These are phyloP conservation scores for Diaporthe amygdali DNA, from an alignment of 2,329 filamentous ascomycete species.

Conservation along the genomic window DNA sequence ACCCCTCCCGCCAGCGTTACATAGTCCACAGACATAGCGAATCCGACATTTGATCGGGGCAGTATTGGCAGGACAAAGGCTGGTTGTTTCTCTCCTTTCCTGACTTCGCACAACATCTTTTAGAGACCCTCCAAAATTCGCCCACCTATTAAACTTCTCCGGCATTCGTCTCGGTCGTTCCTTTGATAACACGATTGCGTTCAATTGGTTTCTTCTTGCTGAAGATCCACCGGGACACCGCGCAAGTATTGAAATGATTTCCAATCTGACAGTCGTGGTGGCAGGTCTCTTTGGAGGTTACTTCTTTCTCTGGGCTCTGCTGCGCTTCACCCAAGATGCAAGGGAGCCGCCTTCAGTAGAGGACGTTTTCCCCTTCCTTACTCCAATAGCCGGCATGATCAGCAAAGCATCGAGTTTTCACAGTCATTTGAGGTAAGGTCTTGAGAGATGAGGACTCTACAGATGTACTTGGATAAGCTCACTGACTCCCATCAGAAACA, in stretches of 20 bases:
- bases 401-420: not conserved
- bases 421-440: not conserved
- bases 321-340: slow-evolving; percentile 3
- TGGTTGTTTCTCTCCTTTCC: not conserved
- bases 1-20: no score
- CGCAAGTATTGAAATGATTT: not conserved
- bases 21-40: not conserved
- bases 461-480: not conserved
- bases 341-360: not conserved
- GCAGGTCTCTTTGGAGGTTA: not conserved
- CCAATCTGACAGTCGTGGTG: not conserved
- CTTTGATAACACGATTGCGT: not conserved
- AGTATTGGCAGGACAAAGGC: not conserved
- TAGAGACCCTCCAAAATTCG: not conserved
- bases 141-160: not conserved
- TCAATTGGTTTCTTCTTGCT: no score
- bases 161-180: not conserved
- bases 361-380: not conserved
- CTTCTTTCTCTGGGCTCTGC: not conserved
- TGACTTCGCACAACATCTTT: no score
- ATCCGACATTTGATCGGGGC: not conserved
- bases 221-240: not conserved
- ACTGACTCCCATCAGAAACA: slow-evolving; percentile 20
- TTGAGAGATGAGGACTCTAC: not conserved
- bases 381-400: not conserved